Base-by-base conservation (phyloP, 805 yeast genomes). In the Maudiozyma barnettii region DNA sequence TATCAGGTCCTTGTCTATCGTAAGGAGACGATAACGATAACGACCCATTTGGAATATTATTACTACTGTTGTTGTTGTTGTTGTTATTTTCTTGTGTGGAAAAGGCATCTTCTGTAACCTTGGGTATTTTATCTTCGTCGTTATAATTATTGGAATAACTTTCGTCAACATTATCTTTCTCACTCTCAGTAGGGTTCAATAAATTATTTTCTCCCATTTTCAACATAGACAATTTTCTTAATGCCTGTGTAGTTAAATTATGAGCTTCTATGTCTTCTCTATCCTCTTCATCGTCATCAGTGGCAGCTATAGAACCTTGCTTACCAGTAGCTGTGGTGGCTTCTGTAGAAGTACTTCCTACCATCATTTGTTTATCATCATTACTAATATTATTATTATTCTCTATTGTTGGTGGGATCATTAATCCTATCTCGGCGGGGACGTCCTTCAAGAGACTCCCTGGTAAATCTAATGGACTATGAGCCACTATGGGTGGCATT, bases 171-270 rank as follows among this genome's bases (percentile, higher is more conserved):
- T 30, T 39, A 36, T 46, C 35, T 9, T 18, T 21, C 31, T 23
- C 41, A 12, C 19, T 36, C n/a, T 41, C 43, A 13, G 14, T n/a
- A 18, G 18, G 29, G n/a, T 29, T 35, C n/a, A 16, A n/a, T 9
- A n/a, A 8, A 19, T 29, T 31, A 4, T 19, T 9, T 31, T 35
- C 42, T 21, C 20, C 38, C 5, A 49, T 40, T 29, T 50, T 62
- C 42, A 70, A 45, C 2, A 61, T 49, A 2, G 70, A 63, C 31
- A 71, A 54, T 41, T 65, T 67, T 36, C 64, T 61, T 44, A 70
- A 45, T 0, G 75, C 74, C 48, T 67, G 70, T 9, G 68, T 65
- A 0, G 75, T 70, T 9, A 71, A 54, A 43, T 61, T 63, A 31
- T 54, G 61, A 23, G 63, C 64, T n/a, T 60, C 60, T 5, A 51